Percentiles rank a stretch among this genome's conserved stretches.
Evolutionary conservation across 192 early-diverging fungal species (phyloP).

Genomic region (Backusella tuberculispora): DNA sequence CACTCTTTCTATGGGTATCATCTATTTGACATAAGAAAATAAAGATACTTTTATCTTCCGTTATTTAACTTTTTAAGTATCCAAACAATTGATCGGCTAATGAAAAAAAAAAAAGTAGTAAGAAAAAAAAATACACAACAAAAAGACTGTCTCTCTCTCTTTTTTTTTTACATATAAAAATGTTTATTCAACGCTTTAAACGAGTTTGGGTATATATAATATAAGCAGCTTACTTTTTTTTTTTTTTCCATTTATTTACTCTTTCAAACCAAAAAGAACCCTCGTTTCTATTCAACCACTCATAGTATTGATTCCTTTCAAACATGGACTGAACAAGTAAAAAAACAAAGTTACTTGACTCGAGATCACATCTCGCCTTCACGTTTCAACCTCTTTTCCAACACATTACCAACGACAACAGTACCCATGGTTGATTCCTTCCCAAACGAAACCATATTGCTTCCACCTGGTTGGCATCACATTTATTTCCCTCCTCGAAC

Average conservation of each 20-base stretch:
- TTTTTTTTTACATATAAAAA: too few species aligned
- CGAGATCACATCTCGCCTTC: constrained; percentile 27
- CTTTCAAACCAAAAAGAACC: background rate
- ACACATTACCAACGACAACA: constrained; percentile 34
- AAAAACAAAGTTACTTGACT: background rate
- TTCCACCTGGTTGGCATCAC: constrained; percentile 79
- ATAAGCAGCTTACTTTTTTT: background rate
- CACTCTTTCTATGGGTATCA: too few species aligned
- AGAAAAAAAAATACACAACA: too few species aligned
- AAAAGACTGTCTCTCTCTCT: background rate
- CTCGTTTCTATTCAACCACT: background rate
- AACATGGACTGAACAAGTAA: background rate
- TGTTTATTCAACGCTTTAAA: background rate
- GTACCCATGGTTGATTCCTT: constrained; percentile 2
- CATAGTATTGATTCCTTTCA: background rate
- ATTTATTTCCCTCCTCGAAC: constrained; percentile 79
- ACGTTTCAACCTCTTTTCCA: constrained; percentile 42
- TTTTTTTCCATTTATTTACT: too few species aligned
- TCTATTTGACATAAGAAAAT: too few species aligned
- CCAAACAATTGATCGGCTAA: too few species aligned
- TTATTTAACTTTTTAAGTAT: too few species aligned
- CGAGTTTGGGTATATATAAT: background rate
- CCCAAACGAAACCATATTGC: constrained; percentile 45
- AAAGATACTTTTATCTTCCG: too few species aligned
- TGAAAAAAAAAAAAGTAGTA: too few species aligned